Evolutionary conservation across 2,329 filamentous ascomycete species (phyloP).

Genomic region (Lojkania enalia): DNA sequence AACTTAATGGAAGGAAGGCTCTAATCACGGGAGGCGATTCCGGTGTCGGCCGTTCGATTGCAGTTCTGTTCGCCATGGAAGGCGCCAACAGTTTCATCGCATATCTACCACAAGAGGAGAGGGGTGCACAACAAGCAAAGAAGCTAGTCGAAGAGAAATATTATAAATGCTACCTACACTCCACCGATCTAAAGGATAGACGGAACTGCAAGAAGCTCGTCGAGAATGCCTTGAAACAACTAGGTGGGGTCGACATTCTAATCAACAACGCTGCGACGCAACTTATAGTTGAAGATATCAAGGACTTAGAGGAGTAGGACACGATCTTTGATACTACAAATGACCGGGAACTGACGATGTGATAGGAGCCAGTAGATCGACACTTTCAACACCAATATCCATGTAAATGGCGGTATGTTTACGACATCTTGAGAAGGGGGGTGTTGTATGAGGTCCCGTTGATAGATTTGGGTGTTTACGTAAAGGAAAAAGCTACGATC

Average conservation of each 20-base stretch:
- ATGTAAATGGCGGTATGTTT: too few species aligned
- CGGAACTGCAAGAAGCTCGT: conserved; percentile 72
- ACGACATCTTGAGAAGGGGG: too few species aligned
- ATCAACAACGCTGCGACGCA: conserved; percentile 75
- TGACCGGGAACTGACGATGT: conserved; percentile 18
- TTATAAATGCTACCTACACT: conserved; percentile 64
- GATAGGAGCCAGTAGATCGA: conserved; percentile 73
- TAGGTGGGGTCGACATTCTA: conserved; percentile 74
- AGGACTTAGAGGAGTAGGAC: conserved; percentile 66
- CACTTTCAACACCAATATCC: conserved; percentile 83
- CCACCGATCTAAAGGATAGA: conserved; percentile 66
- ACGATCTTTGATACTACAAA: neutral
- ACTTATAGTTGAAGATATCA: conserved; percentile 73
- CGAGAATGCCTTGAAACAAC: conserved; percentile 64
- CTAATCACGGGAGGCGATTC: conserved; percentile 81
- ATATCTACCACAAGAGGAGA: conserved; percentile 74
- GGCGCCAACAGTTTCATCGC: conserved; percentile 74
- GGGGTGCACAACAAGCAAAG: conserved; percentile 76
- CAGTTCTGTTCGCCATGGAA: conserved; percentile 79
- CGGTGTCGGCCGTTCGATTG: conserved; percentile 75
- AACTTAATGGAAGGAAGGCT: conserved; percentile 74
- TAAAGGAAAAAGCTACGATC: too few species aligned
- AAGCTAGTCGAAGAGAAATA: conserved; percentile 69
- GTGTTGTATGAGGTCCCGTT: too few species aligned
- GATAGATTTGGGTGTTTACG: too few species aligned